These are phyloP conservation scores for Solanum okadae DNA, from an alignment of 257 asterid species.

Conservation along the genomic window DNA sequence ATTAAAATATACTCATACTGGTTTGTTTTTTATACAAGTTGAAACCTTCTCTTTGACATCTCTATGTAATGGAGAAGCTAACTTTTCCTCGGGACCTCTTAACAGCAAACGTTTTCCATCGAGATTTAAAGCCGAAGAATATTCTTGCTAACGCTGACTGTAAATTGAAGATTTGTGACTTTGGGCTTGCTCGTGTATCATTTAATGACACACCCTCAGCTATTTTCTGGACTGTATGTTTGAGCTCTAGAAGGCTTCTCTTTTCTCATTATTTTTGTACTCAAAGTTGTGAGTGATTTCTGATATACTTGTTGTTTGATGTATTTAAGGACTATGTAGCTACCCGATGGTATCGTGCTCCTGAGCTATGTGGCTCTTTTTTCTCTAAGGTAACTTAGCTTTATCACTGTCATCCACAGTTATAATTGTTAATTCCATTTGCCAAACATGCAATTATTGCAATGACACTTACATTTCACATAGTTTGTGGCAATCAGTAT, in stretches of 20 bases:
- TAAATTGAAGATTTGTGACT: slow-evolving; percentile 95
- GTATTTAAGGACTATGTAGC: slow-evolving; percentile 88
- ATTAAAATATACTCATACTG: slow-evolving; percentile 76
- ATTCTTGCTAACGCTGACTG: slow-evolving; percentile 96
- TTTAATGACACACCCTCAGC: slow-evolving; percentile 97
- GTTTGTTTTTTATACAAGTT: slow-evolving; percentile 20
- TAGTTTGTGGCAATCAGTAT: not conserved
- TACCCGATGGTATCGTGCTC: slow-evolving; percentile 98
- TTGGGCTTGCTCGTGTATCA: slow-evolving; percentile 94
- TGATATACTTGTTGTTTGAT: not conserved
- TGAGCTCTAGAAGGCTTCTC: slow-evolving; percentile 3
- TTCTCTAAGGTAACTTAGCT: slow-evolving; percentile 76
- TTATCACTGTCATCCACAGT: not conserved
- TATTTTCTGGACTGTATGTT: slow-evolving; percentile 90
- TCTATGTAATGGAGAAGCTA: not conserved
- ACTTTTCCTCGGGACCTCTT: not conserved
- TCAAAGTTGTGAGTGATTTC: not conserved
- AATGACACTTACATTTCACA: not conserved
- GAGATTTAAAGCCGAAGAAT: slow-evolving; percentile 93
- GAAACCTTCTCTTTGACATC: not conserved
- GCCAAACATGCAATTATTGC: not conserved
- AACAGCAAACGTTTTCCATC: slow-evolving; percentile 90
- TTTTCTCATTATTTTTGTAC: not conserved
- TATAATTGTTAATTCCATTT: not conserved
- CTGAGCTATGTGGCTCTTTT: slow-evolving; percentile 94